Base-by-base conservation (phyloP, 345 rosid species). In the Pseudoturritis turrita region DNA sequence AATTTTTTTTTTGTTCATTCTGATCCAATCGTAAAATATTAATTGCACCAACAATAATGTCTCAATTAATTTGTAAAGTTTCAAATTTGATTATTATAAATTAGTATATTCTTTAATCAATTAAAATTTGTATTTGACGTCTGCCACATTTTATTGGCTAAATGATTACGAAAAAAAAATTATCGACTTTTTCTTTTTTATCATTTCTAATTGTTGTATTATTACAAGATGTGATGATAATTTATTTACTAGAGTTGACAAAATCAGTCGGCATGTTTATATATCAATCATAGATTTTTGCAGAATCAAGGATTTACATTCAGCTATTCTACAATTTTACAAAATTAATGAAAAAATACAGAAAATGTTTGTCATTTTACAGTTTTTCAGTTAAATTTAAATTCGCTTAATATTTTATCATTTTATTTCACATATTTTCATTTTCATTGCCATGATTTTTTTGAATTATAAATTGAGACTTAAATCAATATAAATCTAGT, bases 251-350 rank as follows among this genome's bases (percentile, higher is more conserved):
- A 56, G 43, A 56, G 77, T 65, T 65, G 77, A 73, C 77, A 64
- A 73, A 73, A 73, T 41, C 77, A 36, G 6, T 59, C 23, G 77
- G 71, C 65, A 56, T 73, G 77, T 73, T 64, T 73, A 26, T 55
- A 46, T 18, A 55, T 17, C 65, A 73, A 73, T 73, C 77, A 73
- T 73, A 23, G 7, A 54, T 23, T 31, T 19, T 51, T 46, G 25
- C 54, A 46, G 17, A 64, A 45, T 64, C 69, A 47, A n/a, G 35
- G 44, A 64, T 47, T 64, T 64, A 21, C 69, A 8, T 47, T 45
- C 55, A 46, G 2, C 29, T 29, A 29, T 33, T 63, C 70, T 41
- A 63, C 33, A 53, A 17, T 33, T 72, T 18, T 19, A 50, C 52
- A 53, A 35, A 25, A n/a, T 71, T 52, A 21, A 41, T 60, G 31